Base-by-base conservation (phyloP, 1,284 basidiomycete genomes). In the Puccinia horiana region DNA sequence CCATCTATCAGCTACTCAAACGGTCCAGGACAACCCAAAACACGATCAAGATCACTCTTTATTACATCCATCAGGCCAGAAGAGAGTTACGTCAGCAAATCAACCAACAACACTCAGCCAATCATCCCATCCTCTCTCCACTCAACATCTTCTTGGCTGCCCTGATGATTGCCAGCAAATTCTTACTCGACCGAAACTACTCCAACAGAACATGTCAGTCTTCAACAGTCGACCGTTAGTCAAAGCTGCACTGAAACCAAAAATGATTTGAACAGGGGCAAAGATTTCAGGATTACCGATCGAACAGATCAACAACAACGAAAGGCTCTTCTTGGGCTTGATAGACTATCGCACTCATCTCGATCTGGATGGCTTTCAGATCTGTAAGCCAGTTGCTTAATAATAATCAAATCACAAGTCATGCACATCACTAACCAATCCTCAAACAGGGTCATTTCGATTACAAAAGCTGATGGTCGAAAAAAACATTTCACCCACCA, bases 131-230 rank as follows among this genome's bases (percentile, higher is more conserved):
- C 32, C 89, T 94, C 54, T 96, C 95, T 86, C 93, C 94, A 1
- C 90, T 94, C 26, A 90, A 94, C 58, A 91, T 94, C 1, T 96
- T 97, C 87, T 89, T 97, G 11, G 94, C 94, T 0, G 91, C 93
- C 0, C 88, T 97, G 52, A 94, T 97, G 83, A 89, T 94, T 65
- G 94, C 95, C 0, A 92, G 93, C 40, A 97, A 98, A 86, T 96
- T 96, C 87, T 91, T 93, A 82, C 94, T 96, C 88, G 95, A 98
- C 86, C 92, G 93, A 81, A 94, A 93, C 78, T 97, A 95, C 85
- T 94, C 93, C 20, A 96, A 97, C 86, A 81, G 84, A 40, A 61
- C 72, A 32, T 83, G 77, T 80, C 3, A 80, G 77, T 42, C 6
- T 0, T 40, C n/a, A n/a, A n/a, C n/a, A n/a, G 23, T 61, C 14